A percentile compares a stretch with the other conserved stretches of the same genome.
These are phyloP conservation scores for Yamadazyma mexicana DNA, from an alignment of 1,139 yeast species.

Conservation along the genomic window DNA sequence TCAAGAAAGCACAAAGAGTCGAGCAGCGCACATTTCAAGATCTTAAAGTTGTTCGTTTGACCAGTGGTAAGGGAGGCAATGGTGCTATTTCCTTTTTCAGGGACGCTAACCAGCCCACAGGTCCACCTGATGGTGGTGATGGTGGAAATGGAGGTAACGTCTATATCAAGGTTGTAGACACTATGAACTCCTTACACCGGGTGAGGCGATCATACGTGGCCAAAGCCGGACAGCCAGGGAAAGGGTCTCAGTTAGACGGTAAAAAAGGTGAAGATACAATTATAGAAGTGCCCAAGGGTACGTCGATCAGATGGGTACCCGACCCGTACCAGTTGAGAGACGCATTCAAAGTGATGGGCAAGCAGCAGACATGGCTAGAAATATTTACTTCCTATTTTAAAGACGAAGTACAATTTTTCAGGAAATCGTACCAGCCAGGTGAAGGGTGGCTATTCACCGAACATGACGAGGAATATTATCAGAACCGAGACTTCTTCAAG, in stretches of 20 bases:
- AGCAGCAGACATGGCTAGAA: slow-evolving; percentile 23
- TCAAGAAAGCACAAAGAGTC: slow-evolving; percentile 31
- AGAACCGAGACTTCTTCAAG: slow-evolving; percentile 61
- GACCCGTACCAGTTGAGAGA: slow-evolving; percentile 54
- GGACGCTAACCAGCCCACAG: slow-evolving; percentile 80
- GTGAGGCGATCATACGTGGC: slow-evolving; percentile 70
- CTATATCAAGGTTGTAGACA: slow-evolving; percentile 76
- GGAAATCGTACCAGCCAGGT: slow-evolving; percentile 64
- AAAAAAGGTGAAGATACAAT: slow-evolving; percentile 74
- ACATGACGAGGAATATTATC: slow-evolving; percentile 67
- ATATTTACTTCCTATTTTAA: slow-evolving; percentile 22
- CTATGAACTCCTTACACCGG: slow-evolving; percentile 68
- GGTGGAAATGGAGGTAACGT: slow-evolving; percentile 94
- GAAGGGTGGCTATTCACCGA: slow-evolving; percentile 89
- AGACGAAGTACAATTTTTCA: slow-evolving; percentile 52
- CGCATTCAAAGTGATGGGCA: slow-evolving; percentile 34
- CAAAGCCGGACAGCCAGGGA: slow-evolving; percentile 69
- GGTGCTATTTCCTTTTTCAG: slow-evolving; percentile 85
- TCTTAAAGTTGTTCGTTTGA: slow-evolving; percentile 63
- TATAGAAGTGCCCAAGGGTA: slow-evolving; percentile 89
- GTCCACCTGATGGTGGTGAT: slow-evolving; percentile 98
- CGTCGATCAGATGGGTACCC: slow-evolving; percentile 83
- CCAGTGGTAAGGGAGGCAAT: slow-evolving; percentile 85
- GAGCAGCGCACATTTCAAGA: slow-evolving; percentile 53
- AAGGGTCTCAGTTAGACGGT: slow-evolving; percentile 79